Conservation (phyloP, 2,329 filamentous ascomycete species). For the Chrysosporium keratinophilum region DNA sequence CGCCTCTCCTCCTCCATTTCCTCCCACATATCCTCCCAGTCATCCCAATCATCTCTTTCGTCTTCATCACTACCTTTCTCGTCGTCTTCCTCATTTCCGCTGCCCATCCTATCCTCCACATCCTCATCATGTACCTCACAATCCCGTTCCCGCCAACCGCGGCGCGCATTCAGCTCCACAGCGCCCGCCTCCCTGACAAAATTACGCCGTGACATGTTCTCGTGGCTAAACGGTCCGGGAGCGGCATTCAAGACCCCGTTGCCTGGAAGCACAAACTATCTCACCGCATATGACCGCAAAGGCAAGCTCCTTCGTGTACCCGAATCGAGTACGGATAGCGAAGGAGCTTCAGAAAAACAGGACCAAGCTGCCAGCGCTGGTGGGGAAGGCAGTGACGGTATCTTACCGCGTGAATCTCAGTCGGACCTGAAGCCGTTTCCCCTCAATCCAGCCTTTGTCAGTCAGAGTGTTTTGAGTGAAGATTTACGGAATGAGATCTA, state of each 20-base stretch:
- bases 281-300: slow-evolving; percentile 43
- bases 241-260: slow-evolving; percentile 40
- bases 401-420: slow-evolving; percentile 1
- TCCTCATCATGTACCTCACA: neutral
- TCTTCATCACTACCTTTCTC: neutral
- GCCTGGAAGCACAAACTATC: slow-evolving; percentile 45
- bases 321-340: slow-evolving; percentile 8
- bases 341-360: slow-evolving; percentile 12
- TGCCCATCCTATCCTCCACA: slow-evolving; percentile 3
- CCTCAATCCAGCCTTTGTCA: slow-evolving; percentile 59
- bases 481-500: slow-evolving; percentile 64
- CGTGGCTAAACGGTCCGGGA: slow-evolving; percentile 49
- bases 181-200: slow-evolving; percentile 30
- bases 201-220: slow-evolving; percentile 22
- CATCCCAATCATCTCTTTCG: slow-evolving; percentile 19
- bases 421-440: slow-evolving; percentile 54
- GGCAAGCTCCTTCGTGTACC: slow-evolving; percentile 39
- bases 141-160: slow-evolving; percentile 17
- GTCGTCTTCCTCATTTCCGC: slow-evolving; percentile 16
- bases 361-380: slow-evolving; percentile 22
- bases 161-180: slow-evolving; percentile 11
- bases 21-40: slow-evolving; percentile 20
- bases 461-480: slow-evolving; percentile 64
- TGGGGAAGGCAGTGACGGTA: neutral
- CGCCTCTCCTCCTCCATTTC: slow-evolving; percentile 25